These are phyloP conservation scores for Sabuloglossum arenarium DNA, from an alignment of 495 filamentous ascomycete species.

Conservation along the genomic window DNA sequence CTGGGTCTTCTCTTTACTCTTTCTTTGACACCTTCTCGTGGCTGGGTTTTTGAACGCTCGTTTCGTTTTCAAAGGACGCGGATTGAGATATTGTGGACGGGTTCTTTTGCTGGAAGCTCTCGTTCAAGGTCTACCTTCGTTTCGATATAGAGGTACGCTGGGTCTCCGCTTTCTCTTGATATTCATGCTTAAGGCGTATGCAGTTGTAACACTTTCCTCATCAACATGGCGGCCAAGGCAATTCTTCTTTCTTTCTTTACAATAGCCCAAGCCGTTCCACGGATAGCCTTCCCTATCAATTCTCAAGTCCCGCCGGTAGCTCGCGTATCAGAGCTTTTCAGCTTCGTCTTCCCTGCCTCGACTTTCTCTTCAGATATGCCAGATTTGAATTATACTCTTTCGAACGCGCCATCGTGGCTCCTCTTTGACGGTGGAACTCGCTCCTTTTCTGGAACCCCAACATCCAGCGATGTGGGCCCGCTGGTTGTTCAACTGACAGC, in stretches of 20 bases:
- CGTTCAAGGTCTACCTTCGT: not conserved
- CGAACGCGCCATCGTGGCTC: constrained; percentile 45
- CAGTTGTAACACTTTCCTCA: not conserved
- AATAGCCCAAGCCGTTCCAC: not conserved
- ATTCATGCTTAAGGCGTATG: not conserved
- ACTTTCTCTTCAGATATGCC: constrained; percentile 38
- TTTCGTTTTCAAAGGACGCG: too few relatives aligned
- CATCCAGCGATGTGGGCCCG: constrained; percentile 30
- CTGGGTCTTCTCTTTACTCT: too few relatives aligned
- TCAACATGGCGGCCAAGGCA: not conserved
- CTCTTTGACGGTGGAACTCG: constrained; percentile 38
- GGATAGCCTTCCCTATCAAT: constrained; percentile 48
- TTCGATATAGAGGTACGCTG: too few relatives aligned
- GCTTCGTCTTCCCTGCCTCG: constrained; percentile 43
- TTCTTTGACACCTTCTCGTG: too few relatives aligned
- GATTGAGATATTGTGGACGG: too few relatives aligned
- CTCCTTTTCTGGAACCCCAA: constrained; percentile 43
- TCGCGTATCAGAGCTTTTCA: constrained; percentile 37
- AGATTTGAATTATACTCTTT: constrained; percentile 38
- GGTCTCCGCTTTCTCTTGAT: too few relatives aligned
- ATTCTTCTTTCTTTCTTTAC: not conserved
- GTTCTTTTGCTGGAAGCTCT: too few relatives aligned
- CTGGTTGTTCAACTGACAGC: constrained; percentile 36
- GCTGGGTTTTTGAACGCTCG: too few relatives aligned
- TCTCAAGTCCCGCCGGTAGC: constrained; percentile 60